Percentiles rank a stretch among this genome's conserved stretches.
Evolutionary conservation across 2,329 filamentous ascomycete species (phyloP).

Genomic region (Talaromyces funiculosus): DNA sequence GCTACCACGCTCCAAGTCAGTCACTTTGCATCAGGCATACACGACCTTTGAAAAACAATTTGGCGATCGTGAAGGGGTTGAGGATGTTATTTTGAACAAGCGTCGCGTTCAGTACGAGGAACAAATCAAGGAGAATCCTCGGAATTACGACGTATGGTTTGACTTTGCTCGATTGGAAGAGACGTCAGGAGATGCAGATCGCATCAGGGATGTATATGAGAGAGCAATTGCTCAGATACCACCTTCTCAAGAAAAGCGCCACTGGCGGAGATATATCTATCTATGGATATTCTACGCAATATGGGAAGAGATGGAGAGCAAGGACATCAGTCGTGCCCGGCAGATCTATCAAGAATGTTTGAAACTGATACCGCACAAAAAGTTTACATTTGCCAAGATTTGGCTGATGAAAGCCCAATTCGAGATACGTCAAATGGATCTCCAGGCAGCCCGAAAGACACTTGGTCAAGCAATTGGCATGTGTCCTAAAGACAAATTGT

Average conservation of each 20-base stretch:
- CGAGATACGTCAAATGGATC: slow-evolving; percentile 78
- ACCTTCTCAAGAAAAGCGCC: slow-evolving; percentile 90
- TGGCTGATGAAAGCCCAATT: slow-evolving; percentile 94
- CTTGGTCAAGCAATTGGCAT: slow-evolving; percentile 85
- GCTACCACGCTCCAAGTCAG: slow-evolving; percentile 79
- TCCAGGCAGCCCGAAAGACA: slow-evolving; percentile 76
- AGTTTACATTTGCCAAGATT: slow-evolving; percentile 94
- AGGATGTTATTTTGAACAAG: slow-evolving; percentile 94
- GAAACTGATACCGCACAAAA: slow-evolving; percentile 85
- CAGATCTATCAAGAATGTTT: slow-evolving; percentile 90
- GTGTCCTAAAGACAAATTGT: slow-evolving; percentile 93
- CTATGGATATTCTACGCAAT: slow-evolving; percentile 96
- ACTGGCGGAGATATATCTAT: slow-evolving; percentile 97
- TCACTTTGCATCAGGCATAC: slow-evolving; percentile 83
- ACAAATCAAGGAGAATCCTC: slow-evolving; percentile 84
- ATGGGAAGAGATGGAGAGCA: slow-evolving; percentile 84
- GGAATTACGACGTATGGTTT: slow-evolving; percentile 97
- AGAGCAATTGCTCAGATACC: slow-evolving; percentile 92
- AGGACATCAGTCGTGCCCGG: slow-evolving; percentile 69
- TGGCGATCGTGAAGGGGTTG: slow-evolving; percentile 85
- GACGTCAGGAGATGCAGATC: slow-evolving; percentile 70
- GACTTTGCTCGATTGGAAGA: slow-evolving; percentile 92
- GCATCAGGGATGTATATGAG: slow-evolving; percentile 89
- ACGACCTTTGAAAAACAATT: slow-evolving; percentile 98
- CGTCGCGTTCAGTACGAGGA: slow-evolving; percentile 90